Evolutionary conservation across 2,329 filamentous ascomycete genomes (phyloP), one percentile per base, ranked within the genome.

Genomic region (Microthyrium microscopicum): DNA sequence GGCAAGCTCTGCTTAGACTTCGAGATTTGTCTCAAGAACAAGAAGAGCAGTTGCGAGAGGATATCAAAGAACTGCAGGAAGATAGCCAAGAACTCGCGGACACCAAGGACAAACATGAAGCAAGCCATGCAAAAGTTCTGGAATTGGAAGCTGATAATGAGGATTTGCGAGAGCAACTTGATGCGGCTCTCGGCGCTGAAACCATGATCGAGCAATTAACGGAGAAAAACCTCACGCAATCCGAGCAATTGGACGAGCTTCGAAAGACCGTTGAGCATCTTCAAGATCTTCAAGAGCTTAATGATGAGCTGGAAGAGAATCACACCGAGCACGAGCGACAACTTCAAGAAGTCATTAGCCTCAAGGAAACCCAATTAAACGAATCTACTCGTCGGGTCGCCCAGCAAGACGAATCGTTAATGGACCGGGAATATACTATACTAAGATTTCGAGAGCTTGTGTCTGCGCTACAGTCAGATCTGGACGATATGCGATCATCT

Each of bases 301-400:
- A 83, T 45, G 85, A 95, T 47, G 89, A 98, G 55, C 71, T 98
- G 3, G 85, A 94, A 51, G 70, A 82, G 45, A 93, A 93, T 49
- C 85, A 94, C 48, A 71, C 89, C 4, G 84, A 94, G 49, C 81
- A 84, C 22, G 82, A 92, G 51, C 92, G 87, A 53, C 85, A 95
- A 50, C 70, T 98, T 55, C 84, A 93, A 51, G 80, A 91, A 45
- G 85, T 94, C 46, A 70, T 95, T 35, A 85, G 94, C 50, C 79
- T 83, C 56, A 82, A 80, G 52, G 85, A 94, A 42, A 70, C 68
- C 35, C 60, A 93, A 39, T 79, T 94, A 41, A 66, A 71, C n/a
- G 87, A 95, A 49, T 79, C 91, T 47, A 66, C 68, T 21, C 74
- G 77, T 37, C 73, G 76, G 41, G 68, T 77, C 4, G 64, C 65